Base-by-base conservation (phyloP, 2,329 filamentous ascomycete species). In the Coniella vitis region DNA sequence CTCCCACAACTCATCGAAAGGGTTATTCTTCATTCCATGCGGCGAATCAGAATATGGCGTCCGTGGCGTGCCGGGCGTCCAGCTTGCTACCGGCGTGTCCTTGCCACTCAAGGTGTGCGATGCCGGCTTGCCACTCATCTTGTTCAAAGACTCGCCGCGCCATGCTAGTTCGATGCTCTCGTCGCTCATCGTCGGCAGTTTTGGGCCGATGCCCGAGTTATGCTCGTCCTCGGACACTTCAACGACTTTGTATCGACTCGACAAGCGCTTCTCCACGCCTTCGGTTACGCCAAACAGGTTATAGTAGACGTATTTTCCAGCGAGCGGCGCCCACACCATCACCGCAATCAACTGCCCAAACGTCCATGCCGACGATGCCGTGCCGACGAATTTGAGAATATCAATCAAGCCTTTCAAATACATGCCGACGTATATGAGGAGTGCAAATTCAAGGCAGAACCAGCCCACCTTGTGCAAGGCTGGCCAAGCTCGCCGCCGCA, bases 301-400 rank as follows among this genome's bases (percentile, higher is more conserved):
- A 44, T 43, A 50, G 22, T 50, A 50, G 37, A 50, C 4, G 29
- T 53, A 47, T 34, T 53, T 53, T 14, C 47, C 52, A 13, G 56
- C 46, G 3, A 57, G 54, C 1, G 57, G 59, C 3, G 56, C 58
- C 58, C 57, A 61, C 1, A 59, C 52, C 38, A 58, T 50, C 4
- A 59, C 51, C 13, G 58, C 58, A 7, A 61, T 55, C 17, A 61
- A 34, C 36, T 61, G 58, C 10, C 58, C 59, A 38, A 57, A 61
- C 1, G 55, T 55, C 59, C 57, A 61, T 9, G 51, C 38, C 25
- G 49, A 48, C 14, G 47, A 16, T 48, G 34, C 20, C 13, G 40
- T 48, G 20, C 45, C 53, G n/a, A 50, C 48, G 16, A 52, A 43
- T 16, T 46, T 32, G 14, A 54, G 48, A 17, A 54, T 35, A 29